Evolutionary conservation across 805 yeast genomes (phyloP), one percentile per base, ranked within the genome.

Genomic region (Cyberlindnera misumaiensis): DNA sequence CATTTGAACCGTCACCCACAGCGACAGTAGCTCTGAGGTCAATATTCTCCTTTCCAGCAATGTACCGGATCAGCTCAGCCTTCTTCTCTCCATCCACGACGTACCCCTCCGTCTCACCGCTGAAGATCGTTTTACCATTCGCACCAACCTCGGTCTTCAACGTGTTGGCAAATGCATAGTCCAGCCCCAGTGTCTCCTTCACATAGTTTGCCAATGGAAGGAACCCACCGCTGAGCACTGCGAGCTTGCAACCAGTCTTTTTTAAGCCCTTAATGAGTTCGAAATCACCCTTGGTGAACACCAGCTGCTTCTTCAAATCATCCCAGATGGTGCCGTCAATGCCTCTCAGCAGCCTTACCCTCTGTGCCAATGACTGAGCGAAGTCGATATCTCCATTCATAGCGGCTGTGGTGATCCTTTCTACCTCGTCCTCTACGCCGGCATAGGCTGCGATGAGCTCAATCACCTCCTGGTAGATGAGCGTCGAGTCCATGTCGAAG

Each of bases 331-430:
- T 63, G 8, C 86, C 72, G 38, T 82, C 77, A 18, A 90, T 81
- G 4, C 98, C 98, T 55, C 78, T 78, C 45, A 93, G 68, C n/a
- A 93, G 67, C 15, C 64, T 61, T 8, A 87, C 97, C 40, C 99
- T 73, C 56, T 76, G 76, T 1, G 68, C 67, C 34, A 93, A 65
- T 0, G 96, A 85, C 48, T 83, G 85, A 45, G 75, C 77, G 68
- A 93, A 93, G 58, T 93, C 97, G 14, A 93, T 66, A 56, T 90
- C 96, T 20, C 97, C 97, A 52, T 90, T 89, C 99, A 93, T 93
- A 15, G 98, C 97, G 18, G 86, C 71, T 29, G 83, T 86, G 3
- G 99, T 93, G 51, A 93, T 89, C 24, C 72, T 83, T 5, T 90
- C 83, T 6, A 93, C 98, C 58, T 86, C 69, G 5, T 72, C 77